Evolutionary conservation across 78 protist genomes (phyloP).

Genomic region (Diacronema lutheri): DNA sequence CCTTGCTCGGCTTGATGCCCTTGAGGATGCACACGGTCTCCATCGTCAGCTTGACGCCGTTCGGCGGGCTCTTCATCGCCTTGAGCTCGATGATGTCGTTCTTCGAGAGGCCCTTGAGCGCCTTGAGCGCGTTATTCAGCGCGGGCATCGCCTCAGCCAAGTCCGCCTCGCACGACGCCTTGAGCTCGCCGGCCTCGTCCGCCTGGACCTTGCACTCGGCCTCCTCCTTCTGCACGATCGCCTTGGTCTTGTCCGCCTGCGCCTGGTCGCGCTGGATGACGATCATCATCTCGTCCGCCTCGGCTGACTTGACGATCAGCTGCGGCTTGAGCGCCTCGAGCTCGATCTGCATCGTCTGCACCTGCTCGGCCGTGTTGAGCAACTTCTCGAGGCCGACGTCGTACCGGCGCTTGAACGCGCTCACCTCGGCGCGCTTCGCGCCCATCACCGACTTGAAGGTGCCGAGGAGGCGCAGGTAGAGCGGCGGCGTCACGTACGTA

Average conservation of each 20-base stretch:
- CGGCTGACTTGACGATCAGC: conserved; percentile 12
- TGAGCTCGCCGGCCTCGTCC: conserved; percentile 32
- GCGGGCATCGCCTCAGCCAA: conserved; percentile 64
- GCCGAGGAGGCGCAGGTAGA: conserved; percentile 67
- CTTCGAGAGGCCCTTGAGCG: conserved; percentile 37
- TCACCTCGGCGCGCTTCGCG: conserved; percentile 22
- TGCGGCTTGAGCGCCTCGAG: conserved; percentile 47
- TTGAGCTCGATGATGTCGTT: conserved; percentile 51
- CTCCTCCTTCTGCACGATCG: conserved; percentile 22
- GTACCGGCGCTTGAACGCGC: conserved; percentile 5
- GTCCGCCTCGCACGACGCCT: conserved; percentile 48
- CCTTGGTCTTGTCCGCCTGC: conserved; percentile 16
- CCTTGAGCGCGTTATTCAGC: conserved; percentile 43
- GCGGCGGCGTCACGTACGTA: conserved; percentile 75
- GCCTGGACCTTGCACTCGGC: conserved; percentile 38
- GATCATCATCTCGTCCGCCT: conserved; percentile 33
- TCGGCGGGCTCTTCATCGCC: conserved; percentile 45
- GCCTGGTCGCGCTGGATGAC: conserved; percentile 25
- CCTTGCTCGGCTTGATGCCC: conserved; percentile 17
- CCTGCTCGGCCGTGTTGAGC: conserved; percentile 23
- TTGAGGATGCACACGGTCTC: conserved; percentile 66
- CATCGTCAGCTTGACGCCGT: conserved; percentile 53
- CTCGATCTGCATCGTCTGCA: conserved; percentile 28
- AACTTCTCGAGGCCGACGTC: conserved; percentile 54
- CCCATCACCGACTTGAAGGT: conserved; percentile 36